Conservation (phyloP, 257 asterid genomes). For the Penstemon barbatus region DNA sequence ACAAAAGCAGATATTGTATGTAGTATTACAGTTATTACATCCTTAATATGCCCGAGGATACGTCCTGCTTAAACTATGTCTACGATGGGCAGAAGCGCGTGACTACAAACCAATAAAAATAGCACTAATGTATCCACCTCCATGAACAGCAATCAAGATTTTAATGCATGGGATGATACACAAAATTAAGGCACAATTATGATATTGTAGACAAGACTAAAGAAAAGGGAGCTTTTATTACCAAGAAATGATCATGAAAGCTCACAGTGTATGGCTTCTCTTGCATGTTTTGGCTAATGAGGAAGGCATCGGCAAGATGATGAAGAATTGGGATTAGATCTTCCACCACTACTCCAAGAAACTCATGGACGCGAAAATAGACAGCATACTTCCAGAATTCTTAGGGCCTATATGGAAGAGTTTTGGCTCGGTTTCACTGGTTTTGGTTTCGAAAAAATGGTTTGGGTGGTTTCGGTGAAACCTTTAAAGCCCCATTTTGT, state of each 20-base stretch:
- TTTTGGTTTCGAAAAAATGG: too few species aligned
- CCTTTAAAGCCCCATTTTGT: too few species aligned
- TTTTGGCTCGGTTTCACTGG: too few species aligned
- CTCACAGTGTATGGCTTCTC: constrained; percentile 35
- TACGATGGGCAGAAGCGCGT: constrained; percentile 25
- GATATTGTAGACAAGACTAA: constrained; percentile 51
- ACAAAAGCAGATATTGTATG: constrained; percentile 23
- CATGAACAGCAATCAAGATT: constrained; percentile 46
- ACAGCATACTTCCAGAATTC: constrained; percentile 47
- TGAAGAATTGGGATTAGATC: constrained; percentile 51
- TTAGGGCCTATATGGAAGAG: too few species aligned
- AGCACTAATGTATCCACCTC: constrained; percentile 53
- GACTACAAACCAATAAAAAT: constrained; percentile 25
- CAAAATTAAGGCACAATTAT: constrained; percentile 27
- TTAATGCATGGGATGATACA: constrained; percentile 50
- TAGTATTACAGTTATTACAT: constrained; percentile 34
- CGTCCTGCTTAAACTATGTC: constrained; percentile 27
- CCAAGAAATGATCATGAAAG: constrained; percentile 42
- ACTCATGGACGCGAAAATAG: constrained; percentile 44
- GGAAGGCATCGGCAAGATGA: constrained; percentile 52
- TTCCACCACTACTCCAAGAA: constrained; percentile 44
- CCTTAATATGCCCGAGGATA: constrained; percentile 26
- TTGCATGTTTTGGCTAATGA: constrained; percentile 64
- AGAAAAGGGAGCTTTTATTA: constrained; percentile 51
- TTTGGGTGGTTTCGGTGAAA: too few species aligned